Evolutionary conservation across 2,329 filamentous ascomycete species (phyloP), one percentile per base, ranked within the genome.

Genomic region (Colletotrichum endophyticum): DNA sequence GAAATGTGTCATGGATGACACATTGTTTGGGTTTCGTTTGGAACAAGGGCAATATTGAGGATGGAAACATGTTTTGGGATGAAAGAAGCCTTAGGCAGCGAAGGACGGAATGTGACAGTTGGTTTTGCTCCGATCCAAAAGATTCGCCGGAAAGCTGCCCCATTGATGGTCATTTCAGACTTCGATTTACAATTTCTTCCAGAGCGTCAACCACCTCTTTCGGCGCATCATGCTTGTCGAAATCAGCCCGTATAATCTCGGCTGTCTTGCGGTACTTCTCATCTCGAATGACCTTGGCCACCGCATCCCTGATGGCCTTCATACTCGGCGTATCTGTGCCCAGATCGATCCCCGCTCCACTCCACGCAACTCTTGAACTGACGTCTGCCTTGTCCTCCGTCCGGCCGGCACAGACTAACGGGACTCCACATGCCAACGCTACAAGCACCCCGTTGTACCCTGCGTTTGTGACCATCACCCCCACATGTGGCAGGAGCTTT

Each of bases 301-400:
- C 61, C 4, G 80, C 80, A 2, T 44, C 67, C 11, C 73, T 59
- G 3, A 79, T 62, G 2, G 71, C 62, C 16, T 44, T 49, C 12
- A 67, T 72, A 3, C 67, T 49, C 1, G 80, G 80, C 28, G 66
- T 73, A 12, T 69, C 69, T 0, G 79, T 79, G 5, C 56, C 62
- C 6, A 79, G 70, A 49, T 80, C 79, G 44, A 81, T 72, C 22
- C 78, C 80, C 2, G 78, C 79, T 16, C 79, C 80, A 5, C 74
- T 76, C 79, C 78, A 78, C 11, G 78, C 78, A 11, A 81, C 80
- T 11, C 80, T 70, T 4, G 73, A 74, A 63, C 78, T 78, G 1
- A 77, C 77, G 73, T 88, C 86, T 1, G 82, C 80, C 68, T 80
- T 81, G 44, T 81, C 79, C 70, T 80, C 78, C 30, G 72, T 73